Percentiles rank a stretch among this genome's conserved stretches.
phyloP scores from a whole-genome alignment of 805 yeast species.

The Spathaspora arborariae region DNA sequence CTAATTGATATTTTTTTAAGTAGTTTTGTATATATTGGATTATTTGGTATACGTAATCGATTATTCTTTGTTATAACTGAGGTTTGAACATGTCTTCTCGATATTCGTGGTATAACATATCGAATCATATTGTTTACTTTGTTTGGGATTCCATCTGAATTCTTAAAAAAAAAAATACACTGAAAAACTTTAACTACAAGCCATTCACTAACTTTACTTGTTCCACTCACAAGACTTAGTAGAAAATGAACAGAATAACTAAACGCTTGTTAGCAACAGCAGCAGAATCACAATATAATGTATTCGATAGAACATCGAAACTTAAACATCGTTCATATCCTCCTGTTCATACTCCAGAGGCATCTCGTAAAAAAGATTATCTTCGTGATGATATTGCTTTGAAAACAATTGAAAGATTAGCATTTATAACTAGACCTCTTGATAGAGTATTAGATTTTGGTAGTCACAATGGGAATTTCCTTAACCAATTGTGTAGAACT shows the following conservation, averaged over 20 bases:
- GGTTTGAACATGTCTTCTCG: no score
- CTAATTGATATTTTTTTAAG: no score
- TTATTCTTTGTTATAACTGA: no score
- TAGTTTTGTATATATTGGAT: no score
- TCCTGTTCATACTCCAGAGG: conserved; percentile 38
- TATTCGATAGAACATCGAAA: conserved; percentile 63
- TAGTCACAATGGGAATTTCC: conserved; percentile 63
- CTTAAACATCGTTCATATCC: conserved; percentile 56
- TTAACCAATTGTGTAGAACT: conserved; percentile 33
- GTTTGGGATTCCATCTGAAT: no score
- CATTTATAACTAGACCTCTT: conserved; percentile 66
- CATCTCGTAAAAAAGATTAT: conserved; percentile 61
- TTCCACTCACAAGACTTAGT: no score
- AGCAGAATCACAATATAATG: conserved; percentile 31
- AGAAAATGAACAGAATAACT: background rate
- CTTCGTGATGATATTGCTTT: conserved; percentile 70
- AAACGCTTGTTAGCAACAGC: conserved; percentile 23
- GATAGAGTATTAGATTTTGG: conserved; percentile 67
- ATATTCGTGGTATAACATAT: no score
- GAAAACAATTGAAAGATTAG: conserved; percentile 69
- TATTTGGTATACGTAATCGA: no score
- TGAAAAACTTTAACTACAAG: background rate
- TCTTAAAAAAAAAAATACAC: background rate
- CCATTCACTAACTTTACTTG: no score
- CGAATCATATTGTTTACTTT: no score